phyloP scores from a whole-genome alignment of 2,329 filamentous ascomycete species.

The Monosporascus cannonballus region DNA sequence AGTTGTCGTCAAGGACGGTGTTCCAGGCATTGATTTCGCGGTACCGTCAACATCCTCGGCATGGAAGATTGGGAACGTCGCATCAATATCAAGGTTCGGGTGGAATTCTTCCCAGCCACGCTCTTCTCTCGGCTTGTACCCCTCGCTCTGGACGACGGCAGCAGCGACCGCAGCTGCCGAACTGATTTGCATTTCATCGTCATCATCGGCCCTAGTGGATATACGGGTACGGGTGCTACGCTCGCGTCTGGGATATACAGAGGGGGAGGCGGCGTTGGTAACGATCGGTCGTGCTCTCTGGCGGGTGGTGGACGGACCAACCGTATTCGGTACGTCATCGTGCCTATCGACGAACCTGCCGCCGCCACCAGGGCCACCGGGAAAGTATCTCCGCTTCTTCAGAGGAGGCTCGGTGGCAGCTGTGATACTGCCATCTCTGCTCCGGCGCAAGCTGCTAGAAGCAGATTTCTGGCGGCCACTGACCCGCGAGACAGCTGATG shows the following conservation, averaged over 20 bases:
- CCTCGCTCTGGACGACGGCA: slow-evolving; percentile 83
- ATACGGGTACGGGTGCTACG: slow-evolving; percentile 51
- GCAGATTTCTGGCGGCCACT: slow-evolving; percentile 19
- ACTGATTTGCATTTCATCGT: slow-evolving; percentile 66
- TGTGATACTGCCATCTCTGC: slow-evolving; percentile 29
- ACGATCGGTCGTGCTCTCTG: slow-evolving; percentile 45
- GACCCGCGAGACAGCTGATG: slow-evolving; percentile 16
- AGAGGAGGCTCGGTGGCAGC: slow-evolving; percentile 53
- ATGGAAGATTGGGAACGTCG: slow-evolving; percentile 68
- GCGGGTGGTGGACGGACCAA: slow-evolving; percentile 42
- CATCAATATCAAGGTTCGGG: slow-evolving; percentile 86
- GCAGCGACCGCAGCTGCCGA: slow-evolving; percentile 86
- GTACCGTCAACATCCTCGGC: slow-evolving; percentile 82
- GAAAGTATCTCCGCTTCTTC: slow-evolving; percentile 73
- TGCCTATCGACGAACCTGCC: slow-evolving; percentile 77
- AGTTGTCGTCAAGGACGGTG: slow-evolving; percentile 14
- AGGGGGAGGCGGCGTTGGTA: slow-evolving; percentile 40
- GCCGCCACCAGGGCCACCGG: slow-evolving; percentile 79
- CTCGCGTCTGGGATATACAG: slow-evolving; percentile 48
- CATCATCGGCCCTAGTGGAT: slow-evolving; percentile 42
- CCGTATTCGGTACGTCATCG: slow-evolving; percentile 49
- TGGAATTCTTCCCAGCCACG: slow-evolving; percentile 98
- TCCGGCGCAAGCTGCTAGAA: slow-evolving; percentile 20
- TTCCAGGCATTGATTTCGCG: slow-evolving; percentile 38
- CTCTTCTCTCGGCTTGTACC: slow-evolving; percentile 95